These are phyloP conservation scores for Pichia exigua DNA, from an alignment of 805 yeast species.

Conservation along the genomic window DNA sequence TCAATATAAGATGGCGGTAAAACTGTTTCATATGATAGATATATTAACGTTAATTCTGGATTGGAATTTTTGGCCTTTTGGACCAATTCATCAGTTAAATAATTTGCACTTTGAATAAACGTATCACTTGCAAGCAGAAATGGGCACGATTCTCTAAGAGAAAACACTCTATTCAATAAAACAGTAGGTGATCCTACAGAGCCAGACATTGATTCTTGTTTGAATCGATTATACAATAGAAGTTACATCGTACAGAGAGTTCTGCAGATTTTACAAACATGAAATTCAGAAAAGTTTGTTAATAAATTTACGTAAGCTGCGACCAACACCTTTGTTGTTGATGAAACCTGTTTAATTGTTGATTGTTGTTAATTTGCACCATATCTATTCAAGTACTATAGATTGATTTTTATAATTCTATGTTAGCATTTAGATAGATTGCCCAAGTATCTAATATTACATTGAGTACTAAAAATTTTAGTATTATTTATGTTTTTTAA, in stretches of 20 bases:
- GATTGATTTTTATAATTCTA: too few relatives aligned
- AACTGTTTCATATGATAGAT: conserved; percentile 62
- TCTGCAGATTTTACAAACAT: neutral
- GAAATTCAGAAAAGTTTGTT: neutral
- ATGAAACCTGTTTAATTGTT: too few relatives aligned
- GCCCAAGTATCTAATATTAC: too few relatives aligned
- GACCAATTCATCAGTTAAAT: conserved; percentile 51
- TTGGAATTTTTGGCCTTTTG: conserved; percentile 27
- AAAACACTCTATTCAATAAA: conserved; percentile 56
- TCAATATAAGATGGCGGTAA: conserved; percentile 37
- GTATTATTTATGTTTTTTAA: too few relatives aligned
- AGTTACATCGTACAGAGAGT: neutral
- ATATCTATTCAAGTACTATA: too few relatives aligned
- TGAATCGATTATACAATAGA: neutral
- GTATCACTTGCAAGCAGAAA: conserved; percentile 65
- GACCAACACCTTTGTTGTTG: neutral
- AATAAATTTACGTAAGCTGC: neutral
- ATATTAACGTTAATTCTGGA: conserved; percentile 33
- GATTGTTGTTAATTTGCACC: neutral
- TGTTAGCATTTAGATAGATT: too few relatives aligned
- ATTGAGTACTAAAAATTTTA: too few relatives aligned
- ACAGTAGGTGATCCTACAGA: conserved; percentile 35
- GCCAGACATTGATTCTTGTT: conserved; percentile 16
- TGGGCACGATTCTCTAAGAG: conserved; percentile 68
- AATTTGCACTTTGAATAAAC: conserved; percentile 55